Conservation (phyloP, 2,329 filamentous ascomycete species). For the Aspergillus floridensis region DNA sequence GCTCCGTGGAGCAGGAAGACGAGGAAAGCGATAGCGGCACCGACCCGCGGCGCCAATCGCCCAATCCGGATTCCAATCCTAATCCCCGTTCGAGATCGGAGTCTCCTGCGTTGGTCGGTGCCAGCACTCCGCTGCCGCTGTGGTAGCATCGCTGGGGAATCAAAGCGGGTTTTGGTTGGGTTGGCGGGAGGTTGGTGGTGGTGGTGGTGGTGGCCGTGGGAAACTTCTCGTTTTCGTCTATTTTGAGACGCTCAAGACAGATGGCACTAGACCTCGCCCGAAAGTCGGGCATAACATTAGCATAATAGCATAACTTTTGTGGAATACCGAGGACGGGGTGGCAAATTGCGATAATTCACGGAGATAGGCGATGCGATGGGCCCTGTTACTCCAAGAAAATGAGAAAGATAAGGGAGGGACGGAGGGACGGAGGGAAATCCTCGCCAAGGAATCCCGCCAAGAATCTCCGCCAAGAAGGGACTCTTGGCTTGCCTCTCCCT, state of each 20-base stretch:
- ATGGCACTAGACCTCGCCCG: neutral
- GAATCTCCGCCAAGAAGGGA: neutral
- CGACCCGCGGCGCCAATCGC: neutral
- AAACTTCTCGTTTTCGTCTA: neutral
- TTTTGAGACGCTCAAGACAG: neutral
- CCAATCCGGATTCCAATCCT: neutral
- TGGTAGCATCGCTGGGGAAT: neutral
- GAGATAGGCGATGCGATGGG: neutral
- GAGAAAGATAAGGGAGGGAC: neutral
- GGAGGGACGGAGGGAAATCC: neutral
- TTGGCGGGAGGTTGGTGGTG: neutral
- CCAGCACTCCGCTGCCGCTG: no score
- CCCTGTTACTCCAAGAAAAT: no score
- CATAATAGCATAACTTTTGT: neutral
- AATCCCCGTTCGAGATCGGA: neutral
- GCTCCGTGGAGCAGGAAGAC: neutral
- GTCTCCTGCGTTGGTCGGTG: no score
- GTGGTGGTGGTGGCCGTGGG: neutral
- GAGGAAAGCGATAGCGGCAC: constrained; percentile 4
- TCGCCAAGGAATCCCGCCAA: neutral
- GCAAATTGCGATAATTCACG: neutral
- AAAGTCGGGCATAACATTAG: neutral
- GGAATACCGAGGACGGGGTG: neutral
- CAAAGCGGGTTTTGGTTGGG: neutral
- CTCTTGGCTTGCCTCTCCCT: no score